Evolutionary conservation across 2,329 filamentous ascomycete genomes (phyloP).

Genomic region (Bipolaris gigantea): DNA sequence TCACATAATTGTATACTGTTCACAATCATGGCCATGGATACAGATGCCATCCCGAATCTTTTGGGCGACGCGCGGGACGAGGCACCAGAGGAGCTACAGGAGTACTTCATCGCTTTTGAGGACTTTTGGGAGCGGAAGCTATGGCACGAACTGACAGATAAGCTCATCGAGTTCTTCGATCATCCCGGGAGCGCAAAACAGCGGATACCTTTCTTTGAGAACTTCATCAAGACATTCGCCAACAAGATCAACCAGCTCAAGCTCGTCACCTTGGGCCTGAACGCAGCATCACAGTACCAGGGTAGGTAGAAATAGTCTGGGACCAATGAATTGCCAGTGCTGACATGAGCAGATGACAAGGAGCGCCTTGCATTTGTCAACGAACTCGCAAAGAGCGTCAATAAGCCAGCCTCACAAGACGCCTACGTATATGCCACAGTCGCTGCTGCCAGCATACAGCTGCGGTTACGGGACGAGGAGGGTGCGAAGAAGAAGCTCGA

Average conservation of each 20-base stretch:
- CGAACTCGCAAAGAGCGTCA: slow-evolving; percentile 81
- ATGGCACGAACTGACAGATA: slow-evolving; percentile 97
- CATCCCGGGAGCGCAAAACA: slow-evolving; percentile 77
- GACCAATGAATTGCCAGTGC: neutral
- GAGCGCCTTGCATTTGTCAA: slow-evolving; percentile 85
- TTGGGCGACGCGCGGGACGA: slow-evolving; percentile 86
- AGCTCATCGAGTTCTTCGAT: slow-evolving; percentile 85
- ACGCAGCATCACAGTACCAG: slow-evolving; percentile 81
- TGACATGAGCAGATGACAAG: slow-evolving; percentile 67
- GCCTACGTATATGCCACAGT: slow-evolving; percentile 93
- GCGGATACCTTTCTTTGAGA: slow-evolving; percentile 87
- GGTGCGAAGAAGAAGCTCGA: slow-evolving; percentile 85
- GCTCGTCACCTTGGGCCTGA: slow-evolving; percentile 86
- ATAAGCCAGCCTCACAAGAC: slow-evolving; percentile 91
- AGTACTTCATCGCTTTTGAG: slow-evolving; percentile 87
- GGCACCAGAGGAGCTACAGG: slow-evolving; percentile 84
- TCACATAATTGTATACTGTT: neutral
- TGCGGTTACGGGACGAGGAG: slow-evolving; percentile 77
- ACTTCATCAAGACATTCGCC: slow-evolving; percentile 92
- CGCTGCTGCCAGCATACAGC: slow-evolving; percentile 83
- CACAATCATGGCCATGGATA: slow-evolving; percentile 65
- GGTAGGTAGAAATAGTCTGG: slow-evolving; percentile 59
- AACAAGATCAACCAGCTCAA: slow-evolving; percentile 99
- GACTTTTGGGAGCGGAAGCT: slow-evolving; percentile 98
- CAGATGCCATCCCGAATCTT: slow-evolving; percentile 88